Evolutionary conservation across 768 basidiomycete species (phyloP), one percentile per base, ranked within the genome.

Genomic region (Amanita rubescens): DNA sequence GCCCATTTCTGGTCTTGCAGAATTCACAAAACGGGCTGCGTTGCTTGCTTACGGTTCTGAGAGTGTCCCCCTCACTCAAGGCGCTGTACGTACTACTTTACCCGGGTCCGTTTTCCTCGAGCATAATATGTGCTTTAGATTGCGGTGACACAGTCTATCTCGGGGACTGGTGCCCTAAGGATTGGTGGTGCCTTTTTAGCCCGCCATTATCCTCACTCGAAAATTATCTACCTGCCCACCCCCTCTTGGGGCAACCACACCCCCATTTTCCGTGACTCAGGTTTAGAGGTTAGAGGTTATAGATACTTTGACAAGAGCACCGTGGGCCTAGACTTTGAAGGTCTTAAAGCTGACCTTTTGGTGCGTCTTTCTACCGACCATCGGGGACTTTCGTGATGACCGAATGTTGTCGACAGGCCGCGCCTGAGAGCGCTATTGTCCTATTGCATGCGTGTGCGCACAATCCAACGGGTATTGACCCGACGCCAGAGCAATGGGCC

Each of bases 171-270:
- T 61, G 96, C 96, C 42, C 87, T 97, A 59, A 82, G 96, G 62
- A 90, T 98, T 67, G 96, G 94, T 47, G 93, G 85, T 58, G 86
- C 87, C 27, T 98, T 99, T 79, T 71, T 98, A 32, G 86, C 83
- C 20, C 85, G 87, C 37, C 90, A 92, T 68, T 94, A 93, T 65
- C 89, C 89, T 38, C 79, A 91, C 66, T 73, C 88, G 54, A 90
- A 90, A 71, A 78, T 79, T 39, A 90, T 97, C 62, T 97, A 96
- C 73, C 77, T 98, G 46, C 95, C 96, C 32, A 75, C 76, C 11
- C 96, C 96, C 8, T 90, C 95, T 4, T 99, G 96, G 96, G 94
- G 94, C 20, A 96, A 97, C 75, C 96, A 99, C 65, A 89, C 85
- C 46, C 86, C 90, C 49, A 79, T 97, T 62, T 94, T 94, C 77